Evolutionary conservation across 805 yeast species (phyloP), one percentile per base, ranked within the genome.

Genomic region (Ogataea nonfermentans): DNA sequence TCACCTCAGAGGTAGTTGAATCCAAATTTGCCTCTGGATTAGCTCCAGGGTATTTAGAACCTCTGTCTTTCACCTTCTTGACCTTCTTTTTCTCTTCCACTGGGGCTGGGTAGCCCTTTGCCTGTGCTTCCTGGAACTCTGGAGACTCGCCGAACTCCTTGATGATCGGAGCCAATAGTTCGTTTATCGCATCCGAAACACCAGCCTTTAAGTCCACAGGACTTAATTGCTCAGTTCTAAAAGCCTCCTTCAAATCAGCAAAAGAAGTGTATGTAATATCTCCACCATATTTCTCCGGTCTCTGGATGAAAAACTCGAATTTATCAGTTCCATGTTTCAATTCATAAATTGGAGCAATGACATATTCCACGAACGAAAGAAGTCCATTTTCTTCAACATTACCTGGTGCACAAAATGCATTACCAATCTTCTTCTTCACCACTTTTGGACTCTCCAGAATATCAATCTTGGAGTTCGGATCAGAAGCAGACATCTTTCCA

Each of bases 251-350:
- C 56, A 93, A 69, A 26, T 78, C 75, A 13, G 77, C 89, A 51
- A 87, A 70, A 13, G 85, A 70, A 29, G 59, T 59, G 75, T 78
- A 93, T 33, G 81, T 70, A 42, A 93, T 72, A 51, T 95, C 83
- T 36, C 99, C 99, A 52, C 99, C 99, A 63, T 87, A 93, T 67
- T 93, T 82, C 63, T 93, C 99, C 33, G 97, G 97, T 67, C 99
- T 84, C 56, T 84, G 79, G 52, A 93, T 79, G 61, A 64, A 70
- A 67, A 93, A 87, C 37, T 72, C 67, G 51, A 88, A 84, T 31
- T 64, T 63, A 14, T 74, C 78, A 25, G 70, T 68, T 24, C 76
- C 84, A 24, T 71, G 49, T 62, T 83, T 80, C 57, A 91, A 73
- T 62, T 81, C 90, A 57, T 86, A 81, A 49, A 90, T 81, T 51